Percentiles rank a stretch among this genome's conserved stretches.
phyloP scores from a whole-genome alignment of 768 basidiomycete genomes.

The Myochromella boudieri region DNA sequence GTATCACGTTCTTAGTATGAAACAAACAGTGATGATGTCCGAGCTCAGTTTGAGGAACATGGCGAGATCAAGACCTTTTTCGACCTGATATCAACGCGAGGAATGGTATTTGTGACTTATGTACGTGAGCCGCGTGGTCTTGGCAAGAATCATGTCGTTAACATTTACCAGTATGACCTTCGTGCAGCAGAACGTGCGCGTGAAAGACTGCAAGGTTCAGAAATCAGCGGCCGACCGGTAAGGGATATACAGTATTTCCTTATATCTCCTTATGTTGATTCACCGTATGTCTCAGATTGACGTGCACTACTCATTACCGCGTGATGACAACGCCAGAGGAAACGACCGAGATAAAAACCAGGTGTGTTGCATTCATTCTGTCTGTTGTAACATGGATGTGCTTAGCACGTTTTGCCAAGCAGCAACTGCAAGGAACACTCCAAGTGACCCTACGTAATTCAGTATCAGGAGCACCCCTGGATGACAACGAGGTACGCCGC shows the following conservation, averaged over 20 bases:
- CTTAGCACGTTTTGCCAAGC: constrained; percentile 1
- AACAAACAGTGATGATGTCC: constrained; percentile 83
- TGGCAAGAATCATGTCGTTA: constrained; percentile 13
- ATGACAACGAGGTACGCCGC: constrained; percentile 82
- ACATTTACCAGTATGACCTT: constrained; percentile 76
- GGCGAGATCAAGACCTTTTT: constrained; percentile 98
- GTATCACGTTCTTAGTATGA: constrained; percentile 70
- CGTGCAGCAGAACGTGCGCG: constrained; percentile 91
- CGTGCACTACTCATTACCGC: constrained; percentile 95
- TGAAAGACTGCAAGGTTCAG: constrained; percentile 86
- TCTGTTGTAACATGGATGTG: neutral
- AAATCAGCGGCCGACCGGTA: constrained; percentile 87
- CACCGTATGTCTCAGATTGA: constrained; percentile 68
- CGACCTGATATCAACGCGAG: constrained; percentile 89
- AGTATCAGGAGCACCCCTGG: constrained; percentile 63
- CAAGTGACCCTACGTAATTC: constrained; percentile 78
- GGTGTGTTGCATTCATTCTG: constrained; percentile 36
- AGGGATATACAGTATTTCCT: constrained; percentile 27
- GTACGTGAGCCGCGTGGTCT: constrained; percentile 52
- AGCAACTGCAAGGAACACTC: constrained; percentile 84
- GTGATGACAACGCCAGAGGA: constrained; percentile 73
- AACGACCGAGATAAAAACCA: constrained; percentile 82
- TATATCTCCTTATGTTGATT: constrained; percentile 22
- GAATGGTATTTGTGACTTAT: constrained; percentile 99
- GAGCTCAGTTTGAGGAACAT: constrained; percentile 84